These are phyloP conservation scores for Drosera capensis DNA, from an alignment of 148 eudicot species.

Conservation along the genomic window DNA sequence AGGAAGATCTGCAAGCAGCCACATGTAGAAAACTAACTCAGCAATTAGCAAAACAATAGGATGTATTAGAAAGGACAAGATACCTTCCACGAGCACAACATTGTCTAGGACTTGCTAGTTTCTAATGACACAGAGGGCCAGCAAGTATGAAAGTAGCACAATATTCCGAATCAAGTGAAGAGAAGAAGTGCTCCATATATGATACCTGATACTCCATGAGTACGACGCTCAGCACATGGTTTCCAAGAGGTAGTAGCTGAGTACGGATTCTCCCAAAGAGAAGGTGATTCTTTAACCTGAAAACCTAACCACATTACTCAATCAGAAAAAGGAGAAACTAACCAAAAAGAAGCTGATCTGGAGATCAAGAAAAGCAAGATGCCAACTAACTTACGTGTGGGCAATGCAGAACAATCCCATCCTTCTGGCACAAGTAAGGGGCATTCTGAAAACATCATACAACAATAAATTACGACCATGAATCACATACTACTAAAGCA, in stretches of 20 bases:
- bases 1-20: conserved; percentile 54
- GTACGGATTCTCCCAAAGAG: conserved; percentile 92
- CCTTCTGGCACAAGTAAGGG: conserved; percentile 89
- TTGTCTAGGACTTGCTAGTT: background rate
- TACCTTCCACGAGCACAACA: background rate
- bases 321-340: background rate
- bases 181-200: background rate
- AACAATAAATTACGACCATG: conserved; percentile 3
- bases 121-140: no score
- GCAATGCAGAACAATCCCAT: conserved; percentile 74
- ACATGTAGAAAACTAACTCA: no score
- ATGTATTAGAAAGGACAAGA: no score
- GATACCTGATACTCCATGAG: conserved; percentile 51
- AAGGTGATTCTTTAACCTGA: conserved; percentile 80
- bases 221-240: conserved; percentile 78
- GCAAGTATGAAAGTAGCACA: background rate
- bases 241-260: conserved; percentile 96
- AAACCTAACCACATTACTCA: conserved; percentile 3
- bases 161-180: background rate
- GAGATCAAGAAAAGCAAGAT: background rate
- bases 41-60: no score
- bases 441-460: conserved; percentile 47
- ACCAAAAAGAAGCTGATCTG: conserved; percentile 2
- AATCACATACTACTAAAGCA: conserved; percentile 3
- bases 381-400: conserved; percentile 54